Evolutionary conservation across 2,329 filamentous ascomycete species (phyloP), one percentile per base, ranked within the genome.

Genomic region (Neofusicoccum ribis): DNA sequence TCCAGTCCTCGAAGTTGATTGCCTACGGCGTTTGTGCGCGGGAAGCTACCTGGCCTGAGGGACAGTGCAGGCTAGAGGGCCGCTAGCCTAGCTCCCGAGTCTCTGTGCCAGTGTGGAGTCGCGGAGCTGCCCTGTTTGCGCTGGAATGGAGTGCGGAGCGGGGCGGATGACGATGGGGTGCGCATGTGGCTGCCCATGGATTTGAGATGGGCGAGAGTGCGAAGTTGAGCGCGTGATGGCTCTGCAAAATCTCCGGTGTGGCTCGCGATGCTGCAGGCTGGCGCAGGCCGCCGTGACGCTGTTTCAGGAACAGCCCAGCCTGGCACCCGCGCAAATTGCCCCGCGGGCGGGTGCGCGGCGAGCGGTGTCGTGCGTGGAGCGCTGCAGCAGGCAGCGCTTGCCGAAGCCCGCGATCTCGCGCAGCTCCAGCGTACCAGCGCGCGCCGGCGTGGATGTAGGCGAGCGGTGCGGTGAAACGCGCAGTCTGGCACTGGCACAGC

Each of bases 391-490:
- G 44, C 44, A 47, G 17, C 44, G 17, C 6, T 17, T 17, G 44
- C 15, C 44, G 44, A 47, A 11, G 46, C 46, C 20, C 49, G n/a
- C 49, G 49, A 51, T 51, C 27, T 12, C 49, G 49, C 49, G 49
- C 49, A 41, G 11, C 39, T 31, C 27, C 27, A 31, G 27, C 27
- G 27, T 31, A 39, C 37, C 37, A 12, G 37, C 11, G 14, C 11
- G 37, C 37, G 11, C 9, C 14, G 37, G 37, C 37, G 37, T 39
- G 37, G 9, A 39, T 58, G 52, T 47, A 60, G 56, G 56, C 56
- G 56, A 60, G 56, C 56, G 54, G 50, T 39, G 37, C 43, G 41
- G 56, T 60, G 56, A 60, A 60, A 60, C 56, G 56, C 54, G 39
- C 23, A 46, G 39, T 41, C 36, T 56, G 56, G 27, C 43, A 20